Evolutionary conservation across 73 alveolate genomes (phyloP).

Genomic region (Symbiodinium natans): DNA sequence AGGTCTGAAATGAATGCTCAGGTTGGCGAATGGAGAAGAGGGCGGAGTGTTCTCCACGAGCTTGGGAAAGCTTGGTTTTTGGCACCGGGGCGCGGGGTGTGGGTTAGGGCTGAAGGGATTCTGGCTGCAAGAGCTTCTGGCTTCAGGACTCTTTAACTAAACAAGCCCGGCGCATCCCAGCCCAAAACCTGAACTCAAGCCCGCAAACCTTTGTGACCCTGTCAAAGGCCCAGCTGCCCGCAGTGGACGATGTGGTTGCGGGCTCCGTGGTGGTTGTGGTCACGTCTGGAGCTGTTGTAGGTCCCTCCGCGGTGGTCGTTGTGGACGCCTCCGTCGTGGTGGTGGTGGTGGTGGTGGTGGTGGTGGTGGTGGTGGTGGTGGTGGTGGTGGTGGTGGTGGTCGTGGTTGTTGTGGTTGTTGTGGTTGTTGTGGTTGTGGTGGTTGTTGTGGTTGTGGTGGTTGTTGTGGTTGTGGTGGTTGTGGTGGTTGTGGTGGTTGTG

Average conservation of each 20-base stretch:
- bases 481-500: neutral
- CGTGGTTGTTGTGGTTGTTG: neutral
- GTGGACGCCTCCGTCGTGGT: neutral
- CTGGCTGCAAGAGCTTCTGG: no score
- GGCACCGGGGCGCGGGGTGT: no score
- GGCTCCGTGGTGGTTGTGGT: neutral
- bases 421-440: neutral
- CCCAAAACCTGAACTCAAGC: no score
- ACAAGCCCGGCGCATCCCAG: no score
- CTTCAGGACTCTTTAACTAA: no score
- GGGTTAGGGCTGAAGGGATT: no score
- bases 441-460: neutral
- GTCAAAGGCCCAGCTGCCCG: neutral
- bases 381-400: slow-evolving; percentile 1
- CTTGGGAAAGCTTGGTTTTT: no score
- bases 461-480: neutral
- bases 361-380: neutral
- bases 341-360: neutral
- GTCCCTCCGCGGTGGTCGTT: neutral
- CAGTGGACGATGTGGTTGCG: neutral
- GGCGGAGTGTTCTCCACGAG: no score
- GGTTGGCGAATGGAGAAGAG: no score
- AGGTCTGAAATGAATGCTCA: no score
- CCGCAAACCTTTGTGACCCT: no score
- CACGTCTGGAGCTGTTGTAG: neutral